These are phyloP conservation scores for Kodamaea restingae DNA, from an alignment of 805 yeast genomes.

Conservation along the genomic window DNA sequence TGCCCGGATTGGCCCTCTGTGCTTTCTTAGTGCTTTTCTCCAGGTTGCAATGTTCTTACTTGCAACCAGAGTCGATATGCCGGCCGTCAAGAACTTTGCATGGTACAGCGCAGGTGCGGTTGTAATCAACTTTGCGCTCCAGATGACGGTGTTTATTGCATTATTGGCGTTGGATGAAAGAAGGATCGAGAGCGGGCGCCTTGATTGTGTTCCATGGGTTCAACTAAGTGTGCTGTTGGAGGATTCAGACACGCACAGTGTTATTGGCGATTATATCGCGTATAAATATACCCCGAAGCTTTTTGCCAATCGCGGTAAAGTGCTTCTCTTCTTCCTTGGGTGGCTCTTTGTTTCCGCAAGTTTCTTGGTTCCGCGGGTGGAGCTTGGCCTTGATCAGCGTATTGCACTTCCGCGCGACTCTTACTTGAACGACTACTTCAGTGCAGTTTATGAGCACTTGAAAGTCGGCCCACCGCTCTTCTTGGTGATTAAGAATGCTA, in stretches of 20 bases:
- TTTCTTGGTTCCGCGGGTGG: slow-evolving; percentile 60
- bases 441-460: slow-evolving; percentile 66
- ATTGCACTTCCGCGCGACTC: slow-evolving; percentile 83
- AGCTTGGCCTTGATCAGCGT: slow-evolving; percentile 85
- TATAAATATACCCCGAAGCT: slow-evolving; percentile 57
- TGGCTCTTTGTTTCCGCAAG: slow-evolving; percentile 65
- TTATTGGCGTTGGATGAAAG: slow-evolving; percentile 63
- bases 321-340: slow-evolving; percentile 52
- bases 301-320: slow-evolving; percentile 43
- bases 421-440: slow-evolving; percentile 74
- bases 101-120: slow-evolving; percentile 86
- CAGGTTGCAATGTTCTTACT: slow-evolving; percentile 77
- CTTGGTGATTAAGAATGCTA: slow-evolving; percentile 68
- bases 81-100: slow-evolving; percentile 94
- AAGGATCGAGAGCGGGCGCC: slow-evolving; percentile 53
- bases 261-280: slow-evolving; percentile 1
- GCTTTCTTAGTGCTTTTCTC: slow-evolving; percentile 68
- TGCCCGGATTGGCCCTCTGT: slow-evolving; percentile 81
- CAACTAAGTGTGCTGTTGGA: background rate
- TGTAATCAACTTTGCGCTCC: slow-evolving; percentile 68
- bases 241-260: slow-evolving; percentile 7
- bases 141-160: slow-evolving; percentile 76
- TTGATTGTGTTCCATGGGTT: slow-evolving; percentile 62
- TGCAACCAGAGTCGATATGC: slow-evolving; percentile 85
- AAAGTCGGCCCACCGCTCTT: slow-evolving; percentile 91